These are phyloP conservation scores for Fraxinus cuspidata DNA, from an alignment of 257 asterid species.

Conservation along the genomic window DNA sequence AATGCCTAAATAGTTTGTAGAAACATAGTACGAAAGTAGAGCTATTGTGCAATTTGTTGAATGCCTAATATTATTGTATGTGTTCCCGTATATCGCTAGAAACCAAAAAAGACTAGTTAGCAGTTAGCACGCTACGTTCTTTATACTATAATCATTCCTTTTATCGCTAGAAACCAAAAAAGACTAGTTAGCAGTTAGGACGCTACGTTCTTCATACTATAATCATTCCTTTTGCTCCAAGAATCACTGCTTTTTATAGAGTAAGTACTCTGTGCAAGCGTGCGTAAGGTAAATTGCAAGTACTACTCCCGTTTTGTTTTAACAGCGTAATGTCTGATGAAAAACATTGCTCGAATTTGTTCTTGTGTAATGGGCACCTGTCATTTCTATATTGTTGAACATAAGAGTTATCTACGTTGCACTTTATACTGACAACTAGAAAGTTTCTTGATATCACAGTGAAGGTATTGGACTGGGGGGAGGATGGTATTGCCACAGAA, in stretches of 20 bases:
- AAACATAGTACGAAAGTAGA: no score
- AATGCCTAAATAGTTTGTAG: no score
- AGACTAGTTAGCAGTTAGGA: no score
- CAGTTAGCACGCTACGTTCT: not conserved
- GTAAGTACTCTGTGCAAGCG: not conserved
- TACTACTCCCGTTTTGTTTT: not conserved
- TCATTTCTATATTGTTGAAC: not conserved
- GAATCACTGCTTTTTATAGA: not conserved
- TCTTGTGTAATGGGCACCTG: not conserved
- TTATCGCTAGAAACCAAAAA: not conserved
- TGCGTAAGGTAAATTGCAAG: not conserved
- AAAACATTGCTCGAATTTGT: not conserved
- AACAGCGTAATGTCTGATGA: not conserved
- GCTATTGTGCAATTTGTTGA: no score
- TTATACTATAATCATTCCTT: not conserved
- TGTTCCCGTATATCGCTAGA: not conserved
- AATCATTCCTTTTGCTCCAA: not conserved
- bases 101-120: no score
- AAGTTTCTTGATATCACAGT: constrained; percentile 37
- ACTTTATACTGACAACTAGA: constrained; percentile 21
- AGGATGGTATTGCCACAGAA: constrained; percentile 61
- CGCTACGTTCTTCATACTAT: not conserved
- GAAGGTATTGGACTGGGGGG: constrained; percentile 77
- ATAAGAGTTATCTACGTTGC: not conserved
- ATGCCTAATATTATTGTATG: no score